Base-by-base conservation (phyloP, 108 stramenopile genomes). In the Cyclotella choctawhatcheeana region DNA sequence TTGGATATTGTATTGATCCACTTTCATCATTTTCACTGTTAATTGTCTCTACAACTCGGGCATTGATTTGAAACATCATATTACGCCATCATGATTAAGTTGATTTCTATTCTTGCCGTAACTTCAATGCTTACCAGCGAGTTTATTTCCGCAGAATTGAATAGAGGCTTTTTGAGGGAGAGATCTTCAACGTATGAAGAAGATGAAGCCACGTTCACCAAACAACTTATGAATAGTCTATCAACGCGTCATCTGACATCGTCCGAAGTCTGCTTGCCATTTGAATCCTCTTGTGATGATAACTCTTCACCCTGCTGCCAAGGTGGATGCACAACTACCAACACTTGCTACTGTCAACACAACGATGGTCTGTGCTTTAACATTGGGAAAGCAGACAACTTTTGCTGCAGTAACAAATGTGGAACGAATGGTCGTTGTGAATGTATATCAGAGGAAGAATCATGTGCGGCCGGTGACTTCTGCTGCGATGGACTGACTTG, bases 301-400 rank as follows among this genome's bases (percentile, higher is more conserved):
- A 35, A n/a, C n/a, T n/a, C 56, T 32, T 59, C 69, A 4, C 27
- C 34, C 24, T 71, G 69, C 58, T 71, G 69, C 29, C 58, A 71
- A 51, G 69, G 69, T 21, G 69, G 69, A 20, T 71, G 69, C 17
- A 71, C 27, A 27, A 24, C 69, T 20, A 45, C 37, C 0, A 25
- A 60, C 8, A 58, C 22, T 25, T 71, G 69, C 44, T 60, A 44
- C 27, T 71, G 59, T 35, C 69, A 71, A 61, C 29, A n/a, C 4
- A 71, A 71, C 44, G 37, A 54, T 22, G 69, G 69, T 13, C 5
- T 60, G 58, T 71, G 69, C 30, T 71, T 71, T 45, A 71, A 71
- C 31, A 3, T 22, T 7, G 69, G 69, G 1, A 30, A 45, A 37
- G 21, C n/a, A 71, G 69, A 71, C 22, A 33, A 32, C 25, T 71